These are phyloP conservation scores for Exophiala sp. DNA, from an alignment of 2,329 filamentous ascomycete species.

Conservation along the genomic window DNA sequence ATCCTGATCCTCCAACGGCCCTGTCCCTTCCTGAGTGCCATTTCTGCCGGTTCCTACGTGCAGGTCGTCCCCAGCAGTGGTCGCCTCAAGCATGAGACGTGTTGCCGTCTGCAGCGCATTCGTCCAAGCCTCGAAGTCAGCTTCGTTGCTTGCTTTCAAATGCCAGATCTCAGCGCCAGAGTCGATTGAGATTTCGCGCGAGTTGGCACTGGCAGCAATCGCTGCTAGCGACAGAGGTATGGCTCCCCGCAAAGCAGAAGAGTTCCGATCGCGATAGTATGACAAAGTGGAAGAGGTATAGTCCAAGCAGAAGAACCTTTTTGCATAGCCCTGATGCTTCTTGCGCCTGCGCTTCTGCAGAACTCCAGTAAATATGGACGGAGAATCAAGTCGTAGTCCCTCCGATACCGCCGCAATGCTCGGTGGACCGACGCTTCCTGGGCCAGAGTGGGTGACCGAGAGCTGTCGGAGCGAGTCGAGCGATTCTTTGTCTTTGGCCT, in stretches of 20 bases:
- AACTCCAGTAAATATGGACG: slow-evolving; percentile 73
- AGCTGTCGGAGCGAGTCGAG: slow-evolving; percentile 49
- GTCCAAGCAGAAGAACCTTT: slow-evolving; percentile 92
- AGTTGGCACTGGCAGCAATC: slow-evolving; percentile 81
- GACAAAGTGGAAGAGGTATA: slow-evolving; percentile 91
- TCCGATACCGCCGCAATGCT: slow-evolving; percentile 11
- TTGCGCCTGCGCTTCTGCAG: slow-evolving; percentile 88
- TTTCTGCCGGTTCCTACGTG: slow-evolving; percentile 32
- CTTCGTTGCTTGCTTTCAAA: slow-evolving; percentile 73
- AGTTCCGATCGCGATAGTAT: slow-evolving; percentile 93
- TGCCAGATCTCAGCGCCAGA: slow-evolving; percentile 98
- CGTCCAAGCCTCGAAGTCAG: slow-evolving; percentile 86
- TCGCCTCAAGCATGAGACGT: slow-evolving; percentile 41
- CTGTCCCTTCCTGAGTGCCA: slow-evolving; percentile 27
- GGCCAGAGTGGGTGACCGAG: slow-evolving; percentile 17
- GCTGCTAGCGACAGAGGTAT: slow-evolving; percentile 89
- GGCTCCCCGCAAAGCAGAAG: slow-evolving; percentile 84
- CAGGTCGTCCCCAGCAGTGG: slow-evolving; percentile 31
- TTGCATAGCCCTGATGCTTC: slow-evolving; percentile 87
- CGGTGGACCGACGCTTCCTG: background rate
- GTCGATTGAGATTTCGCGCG: slow-evolving; percentile 91
- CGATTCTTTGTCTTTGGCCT: slow-evolving; percentile 45
- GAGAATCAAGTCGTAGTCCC: slow-evolving; percentile 9
- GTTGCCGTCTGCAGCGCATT: slow-evolving; percentile 79
- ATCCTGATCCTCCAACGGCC: slow-evolving; percentile 67